These are phyloP conservation scores for Trapa incisa DNA, from an alignment of 345 rosid genomes.

Conservation along the genomic window DNA sequence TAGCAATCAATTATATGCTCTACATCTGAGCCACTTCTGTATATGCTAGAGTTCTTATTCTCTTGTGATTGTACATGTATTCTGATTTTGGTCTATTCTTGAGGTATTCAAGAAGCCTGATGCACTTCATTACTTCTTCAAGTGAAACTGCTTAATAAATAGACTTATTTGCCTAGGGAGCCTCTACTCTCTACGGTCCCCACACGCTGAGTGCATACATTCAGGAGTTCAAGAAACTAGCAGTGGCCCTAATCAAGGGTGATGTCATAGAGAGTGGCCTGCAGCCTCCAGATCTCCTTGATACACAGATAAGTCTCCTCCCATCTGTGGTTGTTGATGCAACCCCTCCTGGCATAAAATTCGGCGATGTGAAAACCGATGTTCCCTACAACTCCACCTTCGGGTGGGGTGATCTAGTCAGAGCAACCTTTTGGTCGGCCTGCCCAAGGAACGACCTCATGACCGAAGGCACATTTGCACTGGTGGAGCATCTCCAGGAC, in stretches of 20 bases:
- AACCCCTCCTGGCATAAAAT: conserved; percentile 43
- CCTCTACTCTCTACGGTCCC: conserved; percentile 75
- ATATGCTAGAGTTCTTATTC: too few relatives aligned
- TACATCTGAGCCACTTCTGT: too few relatives aligned
- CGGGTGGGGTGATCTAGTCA: conserved; percentile 40
- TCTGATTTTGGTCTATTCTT: too few relatives aligned
- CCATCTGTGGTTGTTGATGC: conserved; percentile 60
- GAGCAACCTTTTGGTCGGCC: conserved; percentile 75
- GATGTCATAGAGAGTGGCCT: conserved; percentile 40
- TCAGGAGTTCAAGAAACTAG: conserved; percentile 79
- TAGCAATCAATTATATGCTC: too few relatives aligned
- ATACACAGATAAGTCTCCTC: conserved; percentile 57
- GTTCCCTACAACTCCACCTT: conserved; percentile 53
- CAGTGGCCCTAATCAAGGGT: conserved; percentile 40
- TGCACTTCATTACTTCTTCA: neutral
- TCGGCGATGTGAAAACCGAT: conserved; percentile 63
- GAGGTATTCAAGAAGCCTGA: too few relatives aligned
- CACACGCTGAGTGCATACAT: conserved; percentile 74
- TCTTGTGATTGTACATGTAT: too few relatives aligned
- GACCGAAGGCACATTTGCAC: conserved; percentile 79
- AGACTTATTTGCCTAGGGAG: conserved; percentile 36
- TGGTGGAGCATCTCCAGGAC: conserved; percentile 55
- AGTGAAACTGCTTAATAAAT: neutral
- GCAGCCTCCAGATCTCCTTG: conserved; percentile 57
- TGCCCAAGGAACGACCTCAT: conserved; percentile 81